These are phyloP conservation scores for Mitragyna speciosa DNA, from an alignment of 257 asterid genomes.

Conservation along the genomic window DNA sequence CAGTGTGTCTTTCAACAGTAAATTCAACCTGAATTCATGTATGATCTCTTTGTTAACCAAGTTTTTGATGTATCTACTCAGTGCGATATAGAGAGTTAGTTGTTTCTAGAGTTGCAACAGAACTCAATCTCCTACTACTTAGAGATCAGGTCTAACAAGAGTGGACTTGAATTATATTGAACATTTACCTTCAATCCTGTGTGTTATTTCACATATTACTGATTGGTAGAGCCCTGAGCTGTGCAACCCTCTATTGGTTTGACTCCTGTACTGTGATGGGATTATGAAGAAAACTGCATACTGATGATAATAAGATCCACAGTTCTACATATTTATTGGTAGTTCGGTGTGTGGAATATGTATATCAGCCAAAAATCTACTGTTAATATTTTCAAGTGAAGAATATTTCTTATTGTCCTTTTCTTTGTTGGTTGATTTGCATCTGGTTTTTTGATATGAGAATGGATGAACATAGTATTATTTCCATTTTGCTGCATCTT, in stretches of 20 bases:
- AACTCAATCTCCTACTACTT: background rate
- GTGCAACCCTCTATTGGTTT: background rate
- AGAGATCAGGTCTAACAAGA: background rate
- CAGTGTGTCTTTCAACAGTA: constrained; percentile 11
- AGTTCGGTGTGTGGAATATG: background rate
- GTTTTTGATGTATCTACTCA: background rate
- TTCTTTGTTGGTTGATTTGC: background rate
- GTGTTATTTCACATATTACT: background rate
- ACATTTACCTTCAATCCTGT: background rate
- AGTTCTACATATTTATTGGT: background rate
- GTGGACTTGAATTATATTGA: background rate
- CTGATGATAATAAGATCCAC: background rate
- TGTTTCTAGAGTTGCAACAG: background rate
- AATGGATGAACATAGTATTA: background rate
- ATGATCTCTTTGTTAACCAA: background rate
- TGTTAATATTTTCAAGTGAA: background rate
- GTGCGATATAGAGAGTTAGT: background rate
- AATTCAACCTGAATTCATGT: constrained; percentile 2
- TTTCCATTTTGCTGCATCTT: background rate
- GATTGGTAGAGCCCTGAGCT: background rate
- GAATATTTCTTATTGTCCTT: background rate
- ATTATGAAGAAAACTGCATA: background rate
- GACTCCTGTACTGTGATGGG: background rate
- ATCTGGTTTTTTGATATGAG: background rate
- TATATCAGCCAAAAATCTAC: background rate